A percentile compares a stretch with the other conserved stretches of the same genome.
These are phyloP conservation scores for Pterocarpus santalinus DNA, from an alignment of 306 rosid species.

Conservation along the genomic window DNA sequence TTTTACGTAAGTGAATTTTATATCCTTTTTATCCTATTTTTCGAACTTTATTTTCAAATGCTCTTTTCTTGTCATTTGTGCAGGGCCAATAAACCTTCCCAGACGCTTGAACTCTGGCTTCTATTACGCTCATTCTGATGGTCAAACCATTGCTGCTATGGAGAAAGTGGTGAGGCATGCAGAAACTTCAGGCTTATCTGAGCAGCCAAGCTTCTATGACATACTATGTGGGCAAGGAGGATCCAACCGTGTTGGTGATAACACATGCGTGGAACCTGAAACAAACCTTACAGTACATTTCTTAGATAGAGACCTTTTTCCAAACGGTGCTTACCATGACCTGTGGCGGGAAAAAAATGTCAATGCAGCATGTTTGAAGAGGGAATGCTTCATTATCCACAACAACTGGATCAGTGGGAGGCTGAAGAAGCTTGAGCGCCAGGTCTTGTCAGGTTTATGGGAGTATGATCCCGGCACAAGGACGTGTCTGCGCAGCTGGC, in stretches of 20 bases:
- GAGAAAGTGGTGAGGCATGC: constrained; percentile 93
- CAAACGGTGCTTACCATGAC: constrained; percentile 86
- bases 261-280: constrained; percentile 78
- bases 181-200: constrained; percentile 82
- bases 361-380: constrained; percentile 63
- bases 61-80: constrained; percentile 31
- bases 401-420: constrained; percentile 96
- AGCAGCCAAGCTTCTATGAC: constrained; percentile 98
- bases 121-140: constrained; percentile 83
- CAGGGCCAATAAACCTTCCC: constrained; percentile 87
- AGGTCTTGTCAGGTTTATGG: constrained; percentile 84
- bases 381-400: constrained; percentile 78
- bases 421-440: constrained; percentile 88
- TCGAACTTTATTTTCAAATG: constrained; percentile 9
- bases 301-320: constrained; percentile 87
- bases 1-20: background rate
- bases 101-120: constrained; percentile 98
- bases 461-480: constrained; percentile 83
- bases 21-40: constrained; percentile 11
- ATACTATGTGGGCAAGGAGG: constrained; percentile 83
- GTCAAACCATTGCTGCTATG: constrained; percentile 79
- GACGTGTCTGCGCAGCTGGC: constrained; percentile 67
- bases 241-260: constrained; percentile 65
- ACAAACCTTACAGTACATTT: constrained; percentile 81
- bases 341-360: constrained; percentile 73